Evolutionary conservation across 148 eudicot genomes (phyloP).

Genomic region (Bassia scoparia): DNA sequence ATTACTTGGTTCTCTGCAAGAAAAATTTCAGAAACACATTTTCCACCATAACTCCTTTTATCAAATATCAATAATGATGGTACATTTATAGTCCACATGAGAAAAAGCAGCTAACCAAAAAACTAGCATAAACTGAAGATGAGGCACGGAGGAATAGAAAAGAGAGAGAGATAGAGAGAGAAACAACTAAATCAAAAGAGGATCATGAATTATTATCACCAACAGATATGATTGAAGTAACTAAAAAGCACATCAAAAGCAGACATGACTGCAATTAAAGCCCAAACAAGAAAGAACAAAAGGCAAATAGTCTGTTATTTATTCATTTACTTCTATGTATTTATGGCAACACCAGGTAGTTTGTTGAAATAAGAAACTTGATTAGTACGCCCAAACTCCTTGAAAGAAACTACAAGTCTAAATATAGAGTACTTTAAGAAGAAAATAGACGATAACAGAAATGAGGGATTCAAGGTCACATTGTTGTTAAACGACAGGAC

Average conservation of each 20-base stretch:
- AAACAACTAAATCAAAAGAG: too few relatives aligned
- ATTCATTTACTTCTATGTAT: too few relatives aligned
- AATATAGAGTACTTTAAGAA: neutral
- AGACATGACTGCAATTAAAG: neutral
- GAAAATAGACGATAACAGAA: neutral
- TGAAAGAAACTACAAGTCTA: neutral
- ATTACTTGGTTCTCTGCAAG: constrained; percentile 73
- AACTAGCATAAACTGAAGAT: too few relatives aligned
- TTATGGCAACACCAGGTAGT: too few relatives aligned
- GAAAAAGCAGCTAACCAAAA: neutral
- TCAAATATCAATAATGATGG: neutral
- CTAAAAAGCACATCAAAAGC: neutral
- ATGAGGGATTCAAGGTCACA: neutral
- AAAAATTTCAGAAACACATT: constrained; percentile 17
- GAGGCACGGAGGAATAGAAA: too few relatives aligned
- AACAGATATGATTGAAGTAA: neutral
- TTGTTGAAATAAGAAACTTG: neutral
- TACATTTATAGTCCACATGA: neutral
- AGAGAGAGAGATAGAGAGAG: too few relatives aligned
- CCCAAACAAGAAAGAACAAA: neutral
- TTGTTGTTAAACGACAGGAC: neutral
- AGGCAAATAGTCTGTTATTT: neutral
- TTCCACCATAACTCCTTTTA: neutral
- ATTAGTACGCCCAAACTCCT: neutral
- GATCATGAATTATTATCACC: neutral